Percentiles rank a stretch among this genome's conserved stretches.
These are phyloP conservation scores for Sungouiella thailandica DNA, from an alignment of 805 yeast genomes.

Conservation along the genomic window DNA sequence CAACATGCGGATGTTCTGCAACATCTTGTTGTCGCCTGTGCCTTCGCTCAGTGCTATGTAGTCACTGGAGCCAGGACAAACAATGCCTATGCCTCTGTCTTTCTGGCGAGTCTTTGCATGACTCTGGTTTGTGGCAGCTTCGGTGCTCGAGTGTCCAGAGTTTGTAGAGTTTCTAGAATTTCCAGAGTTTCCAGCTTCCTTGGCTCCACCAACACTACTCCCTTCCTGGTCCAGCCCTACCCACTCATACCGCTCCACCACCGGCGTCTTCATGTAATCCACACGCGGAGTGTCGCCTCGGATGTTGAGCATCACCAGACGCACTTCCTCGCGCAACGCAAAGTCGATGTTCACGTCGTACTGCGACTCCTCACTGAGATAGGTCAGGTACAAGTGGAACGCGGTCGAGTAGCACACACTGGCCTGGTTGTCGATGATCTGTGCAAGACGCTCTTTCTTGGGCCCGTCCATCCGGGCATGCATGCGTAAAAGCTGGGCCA, in stretches of 20 bases:
- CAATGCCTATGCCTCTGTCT: too few species aligned
- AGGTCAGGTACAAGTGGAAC: constrained; percentile 61
- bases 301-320: constrained; percentile 25
- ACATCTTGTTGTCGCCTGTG: too few species aligned
- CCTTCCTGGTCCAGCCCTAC: too few species aligned
- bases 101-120: too few species aligned
- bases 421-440: constrained; percentile 27
- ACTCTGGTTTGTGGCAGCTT: neutral
- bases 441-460: constrained; percentile 4
- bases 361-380: constrained; percentile 62
- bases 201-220: too few species aligned
- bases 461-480: constrained; percentile 12
- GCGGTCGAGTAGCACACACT: constrained; percentile 57
- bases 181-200: too few species aligned
- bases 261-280: constrained; percentile 11
- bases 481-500: constrained; percentile 32
- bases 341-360: constrained; percentile 67
- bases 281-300: constrained; percentile 2
- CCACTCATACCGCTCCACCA: too few species aligned
- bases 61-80: too few species aligned
- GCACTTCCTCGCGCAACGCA: constrained; percentile 40
- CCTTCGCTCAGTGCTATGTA: too few species aligned
- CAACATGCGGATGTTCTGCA: too few species aligned
- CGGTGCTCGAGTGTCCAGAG: too few species aligned
- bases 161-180: too few species aligned